These are phyloP conservation scores for Sutorius eximius DNA, from an alignment of 1,284 basidiomycete species.

Conservation along the genomic window DNA sequence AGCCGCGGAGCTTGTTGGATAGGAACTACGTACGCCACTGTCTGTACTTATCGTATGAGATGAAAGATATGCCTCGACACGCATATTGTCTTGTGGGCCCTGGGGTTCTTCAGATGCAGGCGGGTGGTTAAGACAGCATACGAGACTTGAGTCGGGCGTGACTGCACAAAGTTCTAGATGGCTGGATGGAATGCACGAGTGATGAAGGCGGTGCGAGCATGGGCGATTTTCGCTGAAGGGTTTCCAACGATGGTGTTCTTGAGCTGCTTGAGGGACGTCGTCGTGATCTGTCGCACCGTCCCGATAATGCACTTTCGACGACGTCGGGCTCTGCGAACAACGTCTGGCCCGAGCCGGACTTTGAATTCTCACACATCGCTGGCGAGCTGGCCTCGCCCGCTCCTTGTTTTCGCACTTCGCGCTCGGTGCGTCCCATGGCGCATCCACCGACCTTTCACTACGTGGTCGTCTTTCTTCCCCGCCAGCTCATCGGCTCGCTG, in stretches of 20 bases:
- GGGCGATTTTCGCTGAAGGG: slow-evolving; percentile 60
- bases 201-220: slow-evolving; percentile 53
- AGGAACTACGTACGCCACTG: neutral
- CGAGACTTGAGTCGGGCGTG: slow-evolving; percentile 43
- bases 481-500: too few relatives aligned
- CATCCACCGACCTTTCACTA: too few relatives aligned
- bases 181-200: slow-evolving; percentile 42
- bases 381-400: too few relatives aligned
- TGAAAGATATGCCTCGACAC: slow-evolving; percentile 71
- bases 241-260: slow-evolving; percentile 78
- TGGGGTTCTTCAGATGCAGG: slow-evolving; percentile 36
- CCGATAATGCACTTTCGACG: too few relatives aligned
- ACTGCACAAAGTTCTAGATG: neutral
- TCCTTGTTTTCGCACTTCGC: too few relatives aligned
- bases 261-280: slow-evolving; percentile 53
- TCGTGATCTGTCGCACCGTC: slow-evolving; percentile 41
- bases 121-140: slow-evolving; percentile 53
- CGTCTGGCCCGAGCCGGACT: too few relatives aligned
- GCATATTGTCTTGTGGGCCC: slow-evolving; percentile 47
- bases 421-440: too few relatives aligned
- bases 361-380: too few relatives aligned
- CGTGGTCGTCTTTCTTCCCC: too few relatives aligned
- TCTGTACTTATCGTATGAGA: slow-evolving; percentile 54
- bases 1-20: slow-evolving; percentile 52
- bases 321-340: too few relatives aligned